These are phyloP conservation scores for Colletotrichum sp. DNA, from an alignment of 2,329 filamentous ascomycete species.

Conservation along the genomic window DNA sequence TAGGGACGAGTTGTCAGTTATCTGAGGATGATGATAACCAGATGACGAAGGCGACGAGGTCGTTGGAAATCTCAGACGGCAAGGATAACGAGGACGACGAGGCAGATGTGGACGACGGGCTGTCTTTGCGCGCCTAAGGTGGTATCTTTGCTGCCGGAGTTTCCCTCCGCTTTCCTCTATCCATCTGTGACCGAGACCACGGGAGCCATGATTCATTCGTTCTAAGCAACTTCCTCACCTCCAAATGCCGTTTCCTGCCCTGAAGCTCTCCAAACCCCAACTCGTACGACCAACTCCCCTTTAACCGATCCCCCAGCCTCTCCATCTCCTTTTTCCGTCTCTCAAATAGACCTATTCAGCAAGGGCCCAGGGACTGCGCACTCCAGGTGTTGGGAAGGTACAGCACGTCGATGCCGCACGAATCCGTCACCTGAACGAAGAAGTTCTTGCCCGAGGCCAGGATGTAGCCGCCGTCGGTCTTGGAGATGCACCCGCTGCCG, in stretches of 20 bases:
- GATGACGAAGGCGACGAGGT: not conserved
- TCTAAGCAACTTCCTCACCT: not conserved
- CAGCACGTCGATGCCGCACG: not conserved
- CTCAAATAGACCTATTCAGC: not conserved
- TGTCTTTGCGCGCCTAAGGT: not conserved
- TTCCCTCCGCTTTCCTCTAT: not conserved
- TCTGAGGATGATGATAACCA: not conserved
- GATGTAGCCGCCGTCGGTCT: not conserved
- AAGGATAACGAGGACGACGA: not conserved
- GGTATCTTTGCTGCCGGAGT: not conserved
- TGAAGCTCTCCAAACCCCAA: not conserved
- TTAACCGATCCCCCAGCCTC: no score
- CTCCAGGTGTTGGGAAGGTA: not conserved
- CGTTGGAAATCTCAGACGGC: no score
- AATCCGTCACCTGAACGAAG: not conserved
- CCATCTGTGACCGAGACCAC: not conserved
- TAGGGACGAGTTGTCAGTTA: not conserved
- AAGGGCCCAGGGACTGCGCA: not conserved
- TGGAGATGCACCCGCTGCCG: not conserved
- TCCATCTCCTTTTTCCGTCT: not conserved
- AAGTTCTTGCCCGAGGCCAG: not conserved
- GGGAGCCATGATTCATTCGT: not conserved
- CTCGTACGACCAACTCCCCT: not conserved
- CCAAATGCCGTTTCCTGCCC: fast-evolving
- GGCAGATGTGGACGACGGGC: not conserved